These are phyloP conservation scores for Fistulina hepatica DNA, from an alignment of 1,284 basidiomycete genomes.

Conservation along the genomic window DNA sequence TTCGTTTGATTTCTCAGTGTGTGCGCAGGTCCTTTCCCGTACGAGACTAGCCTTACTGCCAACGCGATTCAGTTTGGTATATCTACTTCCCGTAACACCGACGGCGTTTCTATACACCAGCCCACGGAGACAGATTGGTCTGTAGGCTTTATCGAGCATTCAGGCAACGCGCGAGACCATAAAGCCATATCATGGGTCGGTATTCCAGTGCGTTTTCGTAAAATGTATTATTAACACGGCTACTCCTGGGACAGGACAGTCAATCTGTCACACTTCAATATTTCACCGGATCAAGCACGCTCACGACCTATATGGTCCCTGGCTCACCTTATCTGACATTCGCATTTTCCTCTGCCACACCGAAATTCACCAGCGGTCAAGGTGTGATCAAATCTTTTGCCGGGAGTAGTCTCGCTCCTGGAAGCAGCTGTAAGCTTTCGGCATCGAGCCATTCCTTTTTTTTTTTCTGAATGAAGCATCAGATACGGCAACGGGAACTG, in stretches of 20 bases:
- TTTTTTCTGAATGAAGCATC: background rate
- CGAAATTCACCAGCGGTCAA: slow-evolving; percentile 21
- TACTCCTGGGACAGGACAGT: no score
- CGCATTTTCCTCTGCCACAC: slow-evolving; percentile 20
- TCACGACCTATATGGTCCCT: slow-evolving; percentile 24
- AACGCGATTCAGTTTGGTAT: slow-evolving; percentile 23
- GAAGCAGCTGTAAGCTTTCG: slow-evolving; percentile 12
- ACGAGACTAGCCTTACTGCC: slow-evolving; percentile 19
- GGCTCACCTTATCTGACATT: slow-evolving; percentile 27
- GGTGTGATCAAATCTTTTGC: slow-evolving; percentile 22
- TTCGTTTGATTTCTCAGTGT: slow-evolving; percentile 13
- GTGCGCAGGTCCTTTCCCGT: slow-evolving; percentile 25
- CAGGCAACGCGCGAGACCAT: slow-evolving; percentile 20
- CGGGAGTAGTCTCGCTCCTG: slow-evolving; percentile 16
- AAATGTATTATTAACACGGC: no score
- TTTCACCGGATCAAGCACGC: slow-evolving; percentile 21
- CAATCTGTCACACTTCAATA: slow-evolving; percentile 26
- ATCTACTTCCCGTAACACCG: slow-evolving; percentile 22
- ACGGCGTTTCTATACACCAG: slow-evolving; percentile 25
- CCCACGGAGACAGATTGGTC: slow-evolving; percentile 24
- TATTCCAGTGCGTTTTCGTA: background rate
- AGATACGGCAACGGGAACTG: slow-evolving; percentile 21
- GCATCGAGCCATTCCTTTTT: background rate
- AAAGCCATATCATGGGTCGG: slow-evolving; percentile 25
- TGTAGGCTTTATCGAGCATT: slow-evolving; percentile 23